Percentiles rank a stretch among this genome's conserved stretches.
phyloP scores from a whole-genome alignment of 78 protist genomes.

The Emiliania huxleyi region DNA sequence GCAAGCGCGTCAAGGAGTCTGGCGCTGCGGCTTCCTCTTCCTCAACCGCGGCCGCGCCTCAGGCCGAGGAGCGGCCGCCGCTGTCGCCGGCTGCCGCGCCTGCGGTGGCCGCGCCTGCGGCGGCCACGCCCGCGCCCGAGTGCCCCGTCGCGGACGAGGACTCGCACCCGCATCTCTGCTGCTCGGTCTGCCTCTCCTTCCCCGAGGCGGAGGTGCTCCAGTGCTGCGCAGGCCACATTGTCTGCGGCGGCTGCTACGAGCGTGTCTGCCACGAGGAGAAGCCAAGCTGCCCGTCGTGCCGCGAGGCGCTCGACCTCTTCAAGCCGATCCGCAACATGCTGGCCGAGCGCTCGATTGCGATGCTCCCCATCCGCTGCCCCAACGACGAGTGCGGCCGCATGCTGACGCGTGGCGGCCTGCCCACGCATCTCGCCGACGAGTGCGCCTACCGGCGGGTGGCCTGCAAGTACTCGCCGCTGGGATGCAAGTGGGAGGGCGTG shows the following conservation, averaged over 20 bases:
- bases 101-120: no score
- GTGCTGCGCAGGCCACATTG: neutral
- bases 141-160: neutral
- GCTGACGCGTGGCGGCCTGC: neutral
- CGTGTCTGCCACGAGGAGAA: neutral
- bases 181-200: neutral
- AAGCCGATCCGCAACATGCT: neutral
- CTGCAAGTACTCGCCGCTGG: neutral
- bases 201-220: conserved; percentile 6
- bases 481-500: neutral
- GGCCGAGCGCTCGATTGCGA: neutral
- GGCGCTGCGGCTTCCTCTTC: no score
- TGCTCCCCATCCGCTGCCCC: neutral
- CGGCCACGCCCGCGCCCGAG: no score
- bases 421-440: neutral
- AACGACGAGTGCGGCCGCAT: neutral
- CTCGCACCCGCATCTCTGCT: neutral
- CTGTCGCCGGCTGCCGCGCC: no score
- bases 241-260: neutral
- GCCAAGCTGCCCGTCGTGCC: neutral
- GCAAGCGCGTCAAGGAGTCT: no score
- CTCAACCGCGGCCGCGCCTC: no score
- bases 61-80: no score
- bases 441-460: neutral
- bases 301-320: neutral